Conservation (phyloP, 495 filamentous ascomycete genomes). For the Tuber calosporum region DNA sequence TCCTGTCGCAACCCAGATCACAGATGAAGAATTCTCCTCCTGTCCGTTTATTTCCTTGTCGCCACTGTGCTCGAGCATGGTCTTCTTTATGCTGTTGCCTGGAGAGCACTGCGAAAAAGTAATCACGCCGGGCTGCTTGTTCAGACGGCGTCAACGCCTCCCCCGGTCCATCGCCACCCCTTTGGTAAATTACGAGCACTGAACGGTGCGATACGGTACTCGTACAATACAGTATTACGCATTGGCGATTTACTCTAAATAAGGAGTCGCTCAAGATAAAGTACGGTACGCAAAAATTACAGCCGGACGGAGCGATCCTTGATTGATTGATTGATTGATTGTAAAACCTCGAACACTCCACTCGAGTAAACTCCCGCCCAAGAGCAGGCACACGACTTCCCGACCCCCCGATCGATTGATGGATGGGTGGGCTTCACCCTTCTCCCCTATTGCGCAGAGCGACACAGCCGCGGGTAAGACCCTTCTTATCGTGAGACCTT, state of each 20-base stretch:
- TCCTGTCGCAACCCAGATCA: not conserved
- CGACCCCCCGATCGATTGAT: constrained; percentile 26
- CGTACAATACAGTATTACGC: not conserved
- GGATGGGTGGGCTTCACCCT: not conserved
- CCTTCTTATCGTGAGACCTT: constrained; percentile 27
- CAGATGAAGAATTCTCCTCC: not conserved
- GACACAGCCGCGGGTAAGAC: constrained; percentile 25
- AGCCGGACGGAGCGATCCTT: not conserved
- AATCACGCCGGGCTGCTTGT: not conserved
- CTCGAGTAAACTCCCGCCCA: constrained; percentile 21
- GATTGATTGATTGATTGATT: constrained; percentile 19
- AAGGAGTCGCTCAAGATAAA: not conserved
- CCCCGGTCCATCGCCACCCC: not conserved
- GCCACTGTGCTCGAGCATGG: not conserved
- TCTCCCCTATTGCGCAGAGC: not conserved
- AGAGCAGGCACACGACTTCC: constrained; percentile 26
- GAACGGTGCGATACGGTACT: no score
- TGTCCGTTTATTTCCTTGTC: not conserved
- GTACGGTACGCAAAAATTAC: not conserved
- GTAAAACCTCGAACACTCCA: constrained; percentile 10
- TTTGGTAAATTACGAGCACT: not conserved
- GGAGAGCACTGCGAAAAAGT: constrained; percentile 3
- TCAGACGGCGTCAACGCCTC: not conserved
- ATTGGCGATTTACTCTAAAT: not conserved
- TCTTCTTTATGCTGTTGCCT: not conserved